Evolutionary conservation across 2,329 filamentous ascomycete species (phyloP).

Genomic region (Colletotrichum ledebouriae): DNA sequence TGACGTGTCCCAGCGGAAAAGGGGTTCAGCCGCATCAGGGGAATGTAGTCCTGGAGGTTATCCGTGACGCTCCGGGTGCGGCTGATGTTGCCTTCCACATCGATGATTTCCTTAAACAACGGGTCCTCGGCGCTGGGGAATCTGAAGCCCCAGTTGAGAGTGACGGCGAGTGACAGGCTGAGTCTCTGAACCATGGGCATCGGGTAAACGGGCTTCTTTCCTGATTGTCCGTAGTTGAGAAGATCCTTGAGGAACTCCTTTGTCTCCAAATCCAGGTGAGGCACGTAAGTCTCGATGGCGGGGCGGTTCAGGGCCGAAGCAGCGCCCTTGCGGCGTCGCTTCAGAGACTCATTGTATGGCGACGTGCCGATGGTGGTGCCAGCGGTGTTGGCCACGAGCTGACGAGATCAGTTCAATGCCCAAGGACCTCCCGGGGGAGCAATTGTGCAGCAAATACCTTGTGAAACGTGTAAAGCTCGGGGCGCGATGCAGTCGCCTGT

Average conservation of each 20-base stretch:
- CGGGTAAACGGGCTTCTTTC: slow-evolving; percentile 69
- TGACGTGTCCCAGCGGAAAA: slow-evolving; percentile 37
- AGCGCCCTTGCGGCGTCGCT: slow-evolving; percentile 73
- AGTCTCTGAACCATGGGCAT: slow-evolving; percentile 73
- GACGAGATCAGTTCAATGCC: slow-evolving; percentile 44
- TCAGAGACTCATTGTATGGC: slow-evolving; percentile 78
- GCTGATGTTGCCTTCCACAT: slow-evolving; percentile 45
- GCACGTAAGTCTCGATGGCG: slow-evolving; percentile 75
- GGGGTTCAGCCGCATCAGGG: slow-evolving; percentile 42
- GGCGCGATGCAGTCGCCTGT: slow-evolving; percentile 74
- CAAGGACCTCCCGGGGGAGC: too few relatives aligned
- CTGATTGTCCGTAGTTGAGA: slow-evolving; percentile 67
- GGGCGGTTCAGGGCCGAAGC: slow-evolving; percentile 76
- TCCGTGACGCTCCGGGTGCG: slow-evolving; percentile 44
- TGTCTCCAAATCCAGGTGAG: slow-evolving; percentile 65
- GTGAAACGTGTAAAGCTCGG: slow-evolving; percentile 73
- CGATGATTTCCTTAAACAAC: slow-evolving; percentile 44
- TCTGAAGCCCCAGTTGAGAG: slow-evolving; percentile 74
- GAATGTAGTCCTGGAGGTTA: slow-evolving; percentile 46
- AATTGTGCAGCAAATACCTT: slow-evolving; percentile 45
- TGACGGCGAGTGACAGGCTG: slow-evolving; percentile 74
- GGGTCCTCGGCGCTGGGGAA: slow-evolving; percentile 34
- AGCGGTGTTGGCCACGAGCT: slow-evolving; percentile 58
- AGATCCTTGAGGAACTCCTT: slow-evolving; percentile 70
- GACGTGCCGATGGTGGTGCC: slow-evolving; percentile 70